phyloP scores from a whole-genome alignment of 495 filamentous ascomycete species.

The Antarctomyces pellizariae region DNA sequence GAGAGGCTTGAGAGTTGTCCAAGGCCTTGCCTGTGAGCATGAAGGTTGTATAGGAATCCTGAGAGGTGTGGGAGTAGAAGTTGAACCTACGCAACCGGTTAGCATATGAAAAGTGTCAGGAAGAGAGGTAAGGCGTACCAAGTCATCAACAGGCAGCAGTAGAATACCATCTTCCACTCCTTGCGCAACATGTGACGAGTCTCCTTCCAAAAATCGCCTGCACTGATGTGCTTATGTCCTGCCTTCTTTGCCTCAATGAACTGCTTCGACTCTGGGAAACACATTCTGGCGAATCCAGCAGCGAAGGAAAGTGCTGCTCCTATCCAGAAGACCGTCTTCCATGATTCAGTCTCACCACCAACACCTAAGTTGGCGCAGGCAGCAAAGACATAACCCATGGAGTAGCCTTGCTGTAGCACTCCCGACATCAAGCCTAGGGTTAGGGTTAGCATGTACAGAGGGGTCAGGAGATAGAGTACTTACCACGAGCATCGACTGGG shows the following conservation, averaged over 20 bases:
- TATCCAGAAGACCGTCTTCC: conserved; percentile 16
- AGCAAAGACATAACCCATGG: conserved; percentile 50
- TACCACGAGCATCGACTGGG: conserved; percentile 20
- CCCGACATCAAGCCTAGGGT: conserved; percentile 50
- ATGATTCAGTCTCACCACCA: conserved; percentile 3
- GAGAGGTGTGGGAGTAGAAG: conserved; percentile 8
- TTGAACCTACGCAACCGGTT: conserved; percentile 1
- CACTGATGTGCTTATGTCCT: conserved; percentile 22
- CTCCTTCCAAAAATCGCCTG: conserved; percentile 35
- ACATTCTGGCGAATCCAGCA: conserved; percentile 36
- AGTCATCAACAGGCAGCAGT: conserved; percentile 49
- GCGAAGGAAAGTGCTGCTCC: conserved; percentile 38
- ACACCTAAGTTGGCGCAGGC: conserved; percentile 35
- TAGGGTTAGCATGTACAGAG: conserved; percentile 8
- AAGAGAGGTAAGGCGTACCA: conserved; percentile 23
- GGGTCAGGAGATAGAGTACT: conserved; percentile 5
- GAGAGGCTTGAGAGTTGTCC: conserved; percentile 29
- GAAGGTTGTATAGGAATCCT: conserved; percentile 55
- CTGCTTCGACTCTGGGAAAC: conserved; percentile 47
- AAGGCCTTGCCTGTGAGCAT: conserved; percentile 44
- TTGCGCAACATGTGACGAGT: conserved; percentile 34
- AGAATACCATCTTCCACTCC: conserved; percentile 50
- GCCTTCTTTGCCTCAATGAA: conserved; percentile 38
- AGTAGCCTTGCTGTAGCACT: conserved; percentile 56
- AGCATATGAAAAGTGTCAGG: conserved; percentile 11